Base-by-base conservation (phyloP, 306 rosid genomes). In the Canavalia ensiformis region DNA sequence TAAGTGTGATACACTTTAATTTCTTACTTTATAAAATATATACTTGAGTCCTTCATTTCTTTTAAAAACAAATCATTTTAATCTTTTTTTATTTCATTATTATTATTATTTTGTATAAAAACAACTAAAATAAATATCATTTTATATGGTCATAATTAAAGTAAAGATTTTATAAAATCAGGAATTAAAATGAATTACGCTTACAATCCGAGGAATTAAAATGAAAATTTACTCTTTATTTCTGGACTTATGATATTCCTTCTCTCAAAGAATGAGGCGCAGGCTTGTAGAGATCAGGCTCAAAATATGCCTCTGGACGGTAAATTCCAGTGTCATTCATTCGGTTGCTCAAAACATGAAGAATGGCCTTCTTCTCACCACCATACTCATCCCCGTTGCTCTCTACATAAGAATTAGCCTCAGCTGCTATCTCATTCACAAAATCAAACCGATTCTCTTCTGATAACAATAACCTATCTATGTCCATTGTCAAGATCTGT, bases 381-480 rank as follows among this genome's bases (percentile, higher is more conserved):
- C 97, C 97, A 82, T 91, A 93, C 82, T 87, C 93, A 49, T 95
- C 99, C 45, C 85, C 86, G 87, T 95, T 85, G 75, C 75, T 95
- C 87, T 90, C 95, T 6, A 95, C 92, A 60, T 83, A 95, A 70
- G 85, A 85, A n/a, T 41, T 93, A 41, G 99, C 99, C 87, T 95
- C 97, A 1, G 88, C 95, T 30, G 98, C 95, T 41, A 95, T 85
- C 79, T 95, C 97, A 73, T 95, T 93, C 84, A 95, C 97, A 72
- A 95, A 93, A 67, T 91, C 97, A 72, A 87, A 95, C 57, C 91
- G 84, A 70, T 93, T 95, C 6, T 93, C 99, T 84, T 93, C 99
- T 28, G 93, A 89, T 7, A 95, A 76, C 66, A 95, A 63, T 35
- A 95, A 85, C 74, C 82, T 90, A 77, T 90, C 92, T 30, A 93